A percentile compares a stretch with the other conserved stretches of the same genome.
Conservation (phyloP, 305 asterid species). For the Rubia tinctorum region DNA sequence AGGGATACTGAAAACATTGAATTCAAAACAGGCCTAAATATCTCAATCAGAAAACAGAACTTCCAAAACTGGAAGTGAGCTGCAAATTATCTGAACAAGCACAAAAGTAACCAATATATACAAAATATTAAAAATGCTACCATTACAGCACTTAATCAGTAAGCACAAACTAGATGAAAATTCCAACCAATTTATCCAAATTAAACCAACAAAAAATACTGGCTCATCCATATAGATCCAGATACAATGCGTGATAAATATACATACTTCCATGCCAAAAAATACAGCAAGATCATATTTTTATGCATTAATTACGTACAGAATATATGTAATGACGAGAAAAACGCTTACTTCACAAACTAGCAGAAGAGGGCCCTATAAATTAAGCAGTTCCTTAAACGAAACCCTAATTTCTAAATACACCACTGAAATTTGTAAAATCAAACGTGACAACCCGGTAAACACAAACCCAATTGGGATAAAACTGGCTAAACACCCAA, state of each 20-base stretch:
- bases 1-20: neutral
- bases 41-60: neutral
- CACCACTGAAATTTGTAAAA: neutral
- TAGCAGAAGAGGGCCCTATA: neutral
- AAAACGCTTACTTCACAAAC: constrained; percentile 3
- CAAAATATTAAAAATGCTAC: neutral
- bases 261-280: neutral
- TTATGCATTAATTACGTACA: neutral
- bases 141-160: neutral
- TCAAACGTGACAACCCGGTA: neutral
- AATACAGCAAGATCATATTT: neutral
- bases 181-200: neutral
- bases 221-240: neutral
- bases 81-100: neutral
- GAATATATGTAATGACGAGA: neutral
- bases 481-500: neutral
- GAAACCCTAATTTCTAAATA: constrained; percentile 6
- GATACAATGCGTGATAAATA: neutral
- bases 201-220: neutral
- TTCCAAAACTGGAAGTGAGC: neutral
- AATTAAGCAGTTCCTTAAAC: neutral
- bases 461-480: neutral
- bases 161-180: neutral
- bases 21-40: neutral
- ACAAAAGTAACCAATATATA: neutral